Percentiles rank a stretch among this genome's conserved stretches.
Evolutionary conservation across 306 rosid genomes (phyloP).

Genomic region (Ochetophila trinervis): DNA sequence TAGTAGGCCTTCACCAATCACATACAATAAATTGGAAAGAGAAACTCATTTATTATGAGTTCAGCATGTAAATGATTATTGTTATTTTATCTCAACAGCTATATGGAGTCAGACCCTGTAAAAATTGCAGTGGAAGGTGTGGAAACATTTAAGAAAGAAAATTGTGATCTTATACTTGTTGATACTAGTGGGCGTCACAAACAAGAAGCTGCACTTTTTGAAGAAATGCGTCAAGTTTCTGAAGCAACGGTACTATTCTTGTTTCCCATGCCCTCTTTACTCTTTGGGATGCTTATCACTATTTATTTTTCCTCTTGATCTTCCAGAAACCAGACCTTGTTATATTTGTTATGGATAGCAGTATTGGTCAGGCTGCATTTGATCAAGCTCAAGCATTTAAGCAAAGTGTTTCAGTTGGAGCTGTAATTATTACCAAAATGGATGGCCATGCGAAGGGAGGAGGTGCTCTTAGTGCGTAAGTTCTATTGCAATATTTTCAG

Average conservation of each 20-base stretch:
- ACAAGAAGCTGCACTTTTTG: conserved; percentile 87
- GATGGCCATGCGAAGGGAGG: conserved; percentile 94
- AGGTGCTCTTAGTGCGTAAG: conserved; percentile 88
- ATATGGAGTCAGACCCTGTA: conserved; percentile 75
- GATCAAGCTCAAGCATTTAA: conserved; percentile 85
- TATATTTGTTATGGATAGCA: conserved; percentile 86
- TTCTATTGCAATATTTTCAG: conserved; percentile 12
- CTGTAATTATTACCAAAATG: conserved; percentile 79
- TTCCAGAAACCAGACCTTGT: conserved; percentile 83
- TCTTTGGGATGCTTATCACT: conserved; percentile 12
- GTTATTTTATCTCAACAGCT: conserved; percentile 39
- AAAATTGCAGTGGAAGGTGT: conserved; percentile 84
- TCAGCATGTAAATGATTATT: conserved; percentile 18
- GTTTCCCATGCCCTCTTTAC: conserved; percentile 10
- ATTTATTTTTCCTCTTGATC: conserved; percentile 33
- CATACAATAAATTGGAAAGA: too few relatives aligned
- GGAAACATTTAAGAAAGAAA: conserved; percentile 76
- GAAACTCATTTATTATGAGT: not conserved
- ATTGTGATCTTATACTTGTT: conserved; percentile 76
- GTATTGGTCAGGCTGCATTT: conserved; percentile 91
- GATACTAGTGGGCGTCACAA: conserved; percentile 91
- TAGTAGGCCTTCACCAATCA: too few relatives aligned
- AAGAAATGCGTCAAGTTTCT: conserved; percentile 92
- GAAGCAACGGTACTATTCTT: conserved; percentile 74
- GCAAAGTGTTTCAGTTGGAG: conserved; percentile 83